Percentiles rank a stretch among this genome's conserved stretches.
phyloP scores from a whole-genome alignment of 2,329 filamentous ascomycete species.

The Claviceps arundinis region DNA sequence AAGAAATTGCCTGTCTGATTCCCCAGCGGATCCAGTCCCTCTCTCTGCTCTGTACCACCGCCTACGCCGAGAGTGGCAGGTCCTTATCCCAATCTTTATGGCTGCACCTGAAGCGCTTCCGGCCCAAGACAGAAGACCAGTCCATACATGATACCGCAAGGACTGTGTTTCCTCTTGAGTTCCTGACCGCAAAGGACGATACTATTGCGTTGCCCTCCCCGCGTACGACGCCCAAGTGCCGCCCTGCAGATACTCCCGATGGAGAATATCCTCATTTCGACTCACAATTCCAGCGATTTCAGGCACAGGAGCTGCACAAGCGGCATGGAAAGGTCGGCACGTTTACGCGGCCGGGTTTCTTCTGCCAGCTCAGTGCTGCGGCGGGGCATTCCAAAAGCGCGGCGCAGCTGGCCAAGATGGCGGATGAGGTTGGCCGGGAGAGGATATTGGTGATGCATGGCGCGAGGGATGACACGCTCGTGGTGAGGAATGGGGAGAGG shows the following conservation, averaged over 20 bases:
- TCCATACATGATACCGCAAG: constrained; percentile 51
- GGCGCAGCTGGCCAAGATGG: constrained; percentile 50
- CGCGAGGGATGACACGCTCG: constrained; percentile 64
- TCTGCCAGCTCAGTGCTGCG: constrained; percentile 66
- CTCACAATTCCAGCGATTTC: constrained; percentile 70
- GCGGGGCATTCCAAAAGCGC: constrained; percentile 67
- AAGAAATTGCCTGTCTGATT: constrained; percentile 54
- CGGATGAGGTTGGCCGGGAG: constrained; percentile 54
- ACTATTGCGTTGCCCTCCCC: constrained; percentile 44
- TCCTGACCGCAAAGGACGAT: constrained; percentile 37
- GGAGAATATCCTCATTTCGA: constrained; percentile 43
- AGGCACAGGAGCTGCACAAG: constrained; percentile 67
- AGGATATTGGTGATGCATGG: constrained; percentile 71
- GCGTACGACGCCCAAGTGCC: constrained; percentile 26
- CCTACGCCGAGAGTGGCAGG: constrained; percentile 45
- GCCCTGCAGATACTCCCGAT: constrained; percentile 13
- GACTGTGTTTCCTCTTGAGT: constrained; percentile 52
- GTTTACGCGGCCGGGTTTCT: constrained; percentile 55
- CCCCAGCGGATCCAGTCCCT: constrained; percentile 42
- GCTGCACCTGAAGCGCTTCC: constrained; percentile 40
- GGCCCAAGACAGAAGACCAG: constrained; percentile 58
- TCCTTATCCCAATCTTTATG: constrained; percentile 52
- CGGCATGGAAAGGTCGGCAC: constrained; percentile 37
- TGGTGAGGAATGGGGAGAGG: constrained; percentile 52
- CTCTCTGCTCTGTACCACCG: constrained; percentile 48